Base-by-base conservation (phyloP, 305 asterid species). In the Fraxinus ornus region DNA sequence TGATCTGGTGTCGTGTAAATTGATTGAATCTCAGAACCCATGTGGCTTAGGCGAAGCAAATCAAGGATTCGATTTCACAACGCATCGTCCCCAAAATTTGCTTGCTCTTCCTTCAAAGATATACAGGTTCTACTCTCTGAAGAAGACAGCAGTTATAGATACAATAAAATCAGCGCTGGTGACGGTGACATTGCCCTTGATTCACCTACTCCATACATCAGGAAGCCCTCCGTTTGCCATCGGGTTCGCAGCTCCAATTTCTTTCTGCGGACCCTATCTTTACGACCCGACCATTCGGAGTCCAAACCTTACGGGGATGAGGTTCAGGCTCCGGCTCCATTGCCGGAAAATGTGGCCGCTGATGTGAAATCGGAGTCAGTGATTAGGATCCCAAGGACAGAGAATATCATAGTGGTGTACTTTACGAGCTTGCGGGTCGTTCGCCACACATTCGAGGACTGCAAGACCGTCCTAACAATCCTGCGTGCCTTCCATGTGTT, bases 391-490 rank as follows among this genome's bases (percentile, higher is more conserved):
- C 93, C 89, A 1, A 95, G 97, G 10, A 87, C 97, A 9, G 98
- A 95, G 84, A 88, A 90, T 30, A 83, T 86, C 9, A 88, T 95
- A 26, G 97, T 95, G 74, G 87, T 95, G 9, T 95, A 91, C 90
- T 90, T 91, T 90, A 95, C 98, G 0, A 93, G 97, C 89, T 91
- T 95, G 4, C 95, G 97, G 2, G 93, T 94, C 10, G 90, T 94
- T 30, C 96, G 98, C 6, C 88, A 93, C 68, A 95, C 99, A 21
- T 95, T 95, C 85, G 96, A 93, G 88, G 98, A 93, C 47, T 94
- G 99, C 88, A 91, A 87, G 80, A 81, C 90, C 60, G 97, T 91
- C 15, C 91, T 89, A 57, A 57, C 94, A 15, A 93, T 95, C 64
- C 86, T 94, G 24, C 93, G 94, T 15, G 85, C 90, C 47, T 90